Conservation (phyloP, 345 rosid genomes). For the Salix exigua region DNA sequence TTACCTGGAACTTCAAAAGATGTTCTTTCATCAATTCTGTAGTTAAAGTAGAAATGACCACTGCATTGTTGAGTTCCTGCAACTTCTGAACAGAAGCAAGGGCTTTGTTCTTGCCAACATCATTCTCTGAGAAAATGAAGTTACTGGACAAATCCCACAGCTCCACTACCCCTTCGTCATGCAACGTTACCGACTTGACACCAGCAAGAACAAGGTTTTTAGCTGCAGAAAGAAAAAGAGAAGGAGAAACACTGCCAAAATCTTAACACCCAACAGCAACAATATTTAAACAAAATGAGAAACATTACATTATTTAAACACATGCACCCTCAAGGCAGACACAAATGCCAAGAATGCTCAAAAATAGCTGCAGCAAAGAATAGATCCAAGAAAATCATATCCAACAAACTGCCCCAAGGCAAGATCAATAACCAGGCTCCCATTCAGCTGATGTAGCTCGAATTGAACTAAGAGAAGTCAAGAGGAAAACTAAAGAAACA, state of each 20-base stretch:
- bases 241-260: slow-evolving; percentile 10
- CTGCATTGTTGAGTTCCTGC: slow-evolving; percentile 95
- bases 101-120: slow-evolving; percentile 87
- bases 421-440: not conserved
- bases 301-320: not conserved
- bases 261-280: not conserved
- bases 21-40: slow-evolving; percentile 62
- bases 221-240: slow-evolving; percentile 39
- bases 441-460: not conserved
- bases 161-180: slow-evolving; percentile 82
- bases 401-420: not conserved
- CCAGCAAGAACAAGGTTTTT: slow-evolving; percentile 97
- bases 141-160: slow-evolving; percentile 91
- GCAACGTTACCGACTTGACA: slow-evolving; percentile 94
- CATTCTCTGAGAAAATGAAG: slow-evolving; percentile 77
- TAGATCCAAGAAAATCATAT: not conserved
- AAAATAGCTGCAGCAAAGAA: not conserved
- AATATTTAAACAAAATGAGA: not conserved
- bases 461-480: not conserved
- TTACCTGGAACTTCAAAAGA: slow-evolving; percentile 84
- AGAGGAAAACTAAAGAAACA: not conserved
- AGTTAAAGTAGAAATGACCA: slow-evolving; percentile 65
- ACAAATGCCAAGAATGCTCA: not conserved
- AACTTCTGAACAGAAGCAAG: slow-evolving; percentile 89
- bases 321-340: not conserved